phyloP scores from a whole-genome alignment of 2,329 filamentous ascomycete species.

The Diaporthe ampelina region DNA sequence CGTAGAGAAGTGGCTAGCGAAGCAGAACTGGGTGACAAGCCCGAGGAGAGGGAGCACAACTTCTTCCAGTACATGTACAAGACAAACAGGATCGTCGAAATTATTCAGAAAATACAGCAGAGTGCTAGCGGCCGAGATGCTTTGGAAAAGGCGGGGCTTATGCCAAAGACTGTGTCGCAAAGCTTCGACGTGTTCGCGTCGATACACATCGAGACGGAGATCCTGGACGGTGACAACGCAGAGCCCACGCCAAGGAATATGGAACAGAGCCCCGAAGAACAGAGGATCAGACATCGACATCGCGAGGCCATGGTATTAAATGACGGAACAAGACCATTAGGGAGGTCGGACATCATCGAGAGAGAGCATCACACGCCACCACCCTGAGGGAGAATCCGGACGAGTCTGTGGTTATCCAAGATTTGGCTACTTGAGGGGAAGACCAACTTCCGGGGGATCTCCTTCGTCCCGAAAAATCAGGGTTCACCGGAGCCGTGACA shows the following conservation, averaged over 20 bases:
- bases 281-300: conserved; percentile 79
- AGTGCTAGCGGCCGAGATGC: conserved; percentile 66
- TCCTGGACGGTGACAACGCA: conserved; percentile 43
- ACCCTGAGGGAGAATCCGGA: not conserved
- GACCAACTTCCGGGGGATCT: not conserved
- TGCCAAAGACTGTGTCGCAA: conserved; percentile 50
- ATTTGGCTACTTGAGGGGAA: not conserved
- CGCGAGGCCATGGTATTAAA: conserved; percentile 93
- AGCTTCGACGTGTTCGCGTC: conserved; percentile 43
- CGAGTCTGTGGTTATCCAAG: not conserved
- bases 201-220: conserved; percentile 40
- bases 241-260: conserved; percentile 55
- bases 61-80: conserved; percentile 67
- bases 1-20: conserved; percentile 80
- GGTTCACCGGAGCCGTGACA: not conserved
- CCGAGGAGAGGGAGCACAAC: conserved; percentile 66
- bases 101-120: conserved; percentile 63
- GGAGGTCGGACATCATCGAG: conserved; percentile 84
- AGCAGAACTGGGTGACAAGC: conserved; percentile 75
- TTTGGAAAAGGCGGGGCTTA: conserved; percentile 64
- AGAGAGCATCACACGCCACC: conserved; percentile 61
- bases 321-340: conserved; percentile 83
- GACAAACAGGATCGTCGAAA: conserved; percentile 67
- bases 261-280: conserved; percentile 75
- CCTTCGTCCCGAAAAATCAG: not conserved